phyloP scores from a whole-genome alignment of 371 early-diverging fungal genomes.

The Batkoa obscura region DNA sequence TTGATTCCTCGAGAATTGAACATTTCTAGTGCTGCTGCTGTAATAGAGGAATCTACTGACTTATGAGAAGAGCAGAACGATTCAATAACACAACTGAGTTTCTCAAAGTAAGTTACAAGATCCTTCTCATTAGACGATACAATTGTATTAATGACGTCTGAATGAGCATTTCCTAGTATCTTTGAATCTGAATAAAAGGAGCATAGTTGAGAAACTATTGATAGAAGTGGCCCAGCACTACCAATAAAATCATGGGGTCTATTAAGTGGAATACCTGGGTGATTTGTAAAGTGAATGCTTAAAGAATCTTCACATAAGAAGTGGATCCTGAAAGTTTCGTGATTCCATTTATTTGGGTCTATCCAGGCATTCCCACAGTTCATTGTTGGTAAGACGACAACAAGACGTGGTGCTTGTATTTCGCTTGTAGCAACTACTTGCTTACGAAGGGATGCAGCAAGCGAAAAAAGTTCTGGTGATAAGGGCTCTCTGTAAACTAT shows the following conservation, averaged over 20 bases:
- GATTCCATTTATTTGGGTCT: neutral
- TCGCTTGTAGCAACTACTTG: constrained; percentile 4
- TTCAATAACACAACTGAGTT: neutral
- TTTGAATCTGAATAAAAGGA: constrained; percentile 1
- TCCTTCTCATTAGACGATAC: neutral
- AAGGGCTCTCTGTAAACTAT: neutral
- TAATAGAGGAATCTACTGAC: neutral
- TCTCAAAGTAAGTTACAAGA: constrained; percentile 1
- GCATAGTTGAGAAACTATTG: constrained; percentile 1
- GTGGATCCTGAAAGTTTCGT: neutral
- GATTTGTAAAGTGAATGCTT: neutral
- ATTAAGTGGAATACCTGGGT: neutral
- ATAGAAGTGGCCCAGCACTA: neutral
- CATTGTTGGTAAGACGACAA: neutral
- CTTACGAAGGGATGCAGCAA: neutral
- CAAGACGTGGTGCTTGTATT: neutral
- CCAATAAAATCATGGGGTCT: neutral
- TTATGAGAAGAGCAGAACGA: neutral
- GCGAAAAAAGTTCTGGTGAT: neutral
- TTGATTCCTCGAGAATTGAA: neutral
- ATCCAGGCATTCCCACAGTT: neutral
- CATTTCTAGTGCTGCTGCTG: neutral
- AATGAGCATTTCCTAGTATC: neutral
- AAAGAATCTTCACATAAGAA: constrained; percentile 1
- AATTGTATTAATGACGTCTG: neutral